Base-by-base conservation (phyloP, 2,329 filamentous ascomycete species). In the Talaromyces piceae region DNA sequence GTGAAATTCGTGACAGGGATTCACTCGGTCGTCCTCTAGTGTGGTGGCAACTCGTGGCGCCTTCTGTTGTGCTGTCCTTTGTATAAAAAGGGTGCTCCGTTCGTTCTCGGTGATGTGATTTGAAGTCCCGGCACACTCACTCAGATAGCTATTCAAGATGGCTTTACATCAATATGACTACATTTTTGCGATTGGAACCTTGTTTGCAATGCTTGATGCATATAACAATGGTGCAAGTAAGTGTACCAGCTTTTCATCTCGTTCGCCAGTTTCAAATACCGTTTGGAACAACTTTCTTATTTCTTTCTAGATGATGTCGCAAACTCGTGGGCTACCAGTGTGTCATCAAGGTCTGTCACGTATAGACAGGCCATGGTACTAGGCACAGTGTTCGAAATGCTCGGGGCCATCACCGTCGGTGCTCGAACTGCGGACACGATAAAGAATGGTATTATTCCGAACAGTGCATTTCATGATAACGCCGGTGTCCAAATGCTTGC, bases 281-380 rank as follows among this genome's bases (percentile, higher is more conserved):
- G n/a, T n/a, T n/a, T n/a, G n/a, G n/a, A n/a, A n/a, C n/a, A n/a
- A n/a, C n/a, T n/a, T n/a, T n/a, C n/a, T n/a, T n/a, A n/a, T 41
- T 3, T 13, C 41, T 23, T 52, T 18, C 8, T 27, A 85, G 82
- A 90, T 69, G 87, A 91, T 85, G 87, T 91, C 52, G 87, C 87
- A 63, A 91, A 91, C 71, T 75, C 87, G 47, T 91, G 86, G 84
- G 87, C 87, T 6, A 91, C 87, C 60, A 85, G 81, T 61, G 86
- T 91, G 53, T 90, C 87, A 18, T 90, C 87, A n/a, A 74, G 87
- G 49, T 90, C 87, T 11, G 20, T 53, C 16, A 47, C 43, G 27
- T 50, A 50, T 43, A 30, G 51, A 45, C 51, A 53, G 16, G 51
- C 51, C 20, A 53, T 53, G 51, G 37, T 50, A 13, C 47, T 53